Conservation (phyloP, 176 grass and related monocot genomes). For the Oryza brachyantha region DNA sequence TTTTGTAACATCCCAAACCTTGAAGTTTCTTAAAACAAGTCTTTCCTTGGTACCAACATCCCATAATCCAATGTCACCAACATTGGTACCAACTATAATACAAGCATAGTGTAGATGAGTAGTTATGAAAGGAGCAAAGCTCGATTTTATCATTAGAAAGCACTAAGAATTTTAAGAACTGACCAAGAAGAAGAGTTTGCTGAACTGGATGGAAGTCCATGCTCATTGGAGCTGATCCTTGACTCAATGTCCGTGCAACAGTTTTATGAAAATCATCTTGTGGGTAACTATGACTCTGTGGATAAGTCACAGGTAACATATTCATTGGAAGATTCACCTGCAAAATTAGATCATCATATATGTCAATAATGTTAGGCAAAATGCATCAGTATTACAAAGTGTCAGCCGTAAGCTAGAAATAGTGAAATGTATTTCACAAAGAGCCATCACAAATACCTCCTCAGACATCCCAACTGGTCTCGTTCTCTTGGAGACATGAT, state of each 20-base stretch:
- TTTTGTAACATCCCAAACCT: conserved; percentile 92
- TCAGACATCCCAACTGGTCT: conserved; percentile 92
- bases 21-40: conserved; percentile 78
- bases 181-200: conserved; percentile 95
- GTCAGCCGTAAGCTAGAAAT: conserved; percentile 14
- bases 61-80: conserved; percentile 97
- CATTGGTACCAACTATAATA: conserved; percentile 88
- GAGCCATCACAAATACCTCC: conserved; percentile 55
- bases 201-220: conserved; percentile 99
- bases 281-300: conserved; percentile 78
- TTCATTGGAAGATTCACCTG: conserved; percentile 93
- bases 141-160: conserved; percentile 17
- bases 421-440: conserved; percentile 8
- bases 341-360: conserved; percentile 30
- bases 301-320: conserved; percentile 73
- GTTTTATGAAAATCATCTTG: conserved; percentile 92
- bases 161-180: conserved; percentile 22
- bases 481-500: conserved; percentile 78
- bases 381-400: not conserved
- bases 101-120: conserved; percentile 26
- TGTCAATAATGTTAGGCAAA: not conserved
- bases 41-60: conserved; percentile 93
- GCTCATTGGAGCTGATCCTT: conserved; percentile 93
- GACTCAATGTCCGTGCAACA: conserved; percentile 64
- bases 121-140: not conserved